Conservation (phyloP, 495 filamentous ascomycete species). For the Neurospora pannonica region DNA sequence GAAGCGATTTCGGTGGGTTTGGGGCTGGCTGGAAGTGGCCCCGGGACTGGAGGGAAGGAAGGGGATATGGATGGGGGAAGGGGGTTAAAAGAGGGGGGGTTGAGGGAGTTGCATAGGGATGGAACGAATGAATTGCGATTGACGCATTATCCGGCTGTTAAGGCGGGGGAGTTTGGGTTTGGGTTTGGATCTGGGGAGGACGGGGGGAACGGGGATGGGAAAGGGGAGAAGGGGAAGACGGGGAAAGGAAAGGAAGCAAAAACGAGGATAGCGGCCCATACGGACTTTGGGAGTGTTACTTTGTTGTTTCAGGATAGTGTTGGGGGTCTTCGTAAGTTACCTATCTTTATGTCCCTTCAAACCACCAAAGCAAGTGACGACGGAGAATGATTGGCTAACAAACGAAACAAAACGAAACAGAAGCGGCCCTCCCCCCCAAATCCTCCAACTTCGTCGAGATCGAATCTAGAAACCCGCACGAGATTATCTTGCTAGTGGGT, state of each 20-base stretch:
- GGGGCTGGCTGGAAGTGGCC: too few species aligned
- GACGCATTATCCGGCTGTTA: neutral
- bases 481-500: neutral
- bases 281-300: neutral
- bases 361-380: too few species aligned
- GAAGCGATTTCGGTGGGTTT: too few species aligned
- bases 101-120: neutral
- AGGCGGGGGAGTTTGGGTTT: neutral
- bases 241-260: neutral
- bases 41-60: too few species aligned
- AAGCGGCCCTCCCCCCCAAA: neutral
- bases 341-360: too few species aligned
- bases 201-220: neutral
- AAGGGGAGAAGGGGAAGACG: too few species aligned
- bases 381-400: too few species aligned
- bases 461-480: neutral
- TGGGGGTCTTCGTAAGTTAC: neutral
- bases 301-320: neutral
- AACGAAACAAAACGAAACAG: neutral
- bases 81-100: too few species aligned
- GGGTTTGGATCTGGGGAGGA: too few species aligned
- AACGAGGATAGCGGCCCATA: neutral
- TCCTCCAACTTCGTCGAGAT: neutral
- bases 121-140: neutral
- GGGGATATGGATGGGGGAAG: too few species aligned